Conservation (phyloP, 225 moss, liverwort and hornwort genomes). For the Lunularia cruciata region DNA sequence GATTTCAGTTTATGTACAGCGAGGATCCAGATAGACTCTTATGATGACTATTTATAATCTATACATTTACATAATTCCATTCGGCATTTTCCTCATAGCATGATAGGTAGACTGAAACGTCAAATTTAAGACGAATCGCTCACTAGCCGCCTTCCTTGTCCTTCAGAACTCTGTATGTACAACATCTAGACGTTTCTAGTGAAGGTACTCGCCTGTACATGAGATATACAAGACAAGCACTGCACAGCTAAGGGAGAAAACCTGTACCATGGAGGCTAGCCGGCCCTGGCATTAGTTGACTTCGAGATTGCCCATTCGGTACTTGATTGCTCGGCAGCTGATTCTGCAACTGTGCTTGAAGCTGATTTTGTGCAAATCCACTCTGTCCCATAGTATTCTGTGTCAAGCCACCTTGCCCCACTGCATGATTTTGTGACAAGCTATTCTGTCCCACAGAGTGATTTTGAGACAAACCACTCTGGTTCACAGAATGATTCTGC, state of each 20-base stretch:
- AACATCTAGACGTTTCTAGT: too few relatives aligned
- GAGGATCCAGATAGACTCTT: too few relatives aligned
- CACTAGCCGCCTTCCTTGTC: too few relatives aligned
- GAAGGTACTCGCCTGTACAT: too few relatives aligned
- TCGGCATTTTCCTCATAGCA: too few relatives aligned
- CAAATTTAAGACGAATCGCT: too few relatives aligned
- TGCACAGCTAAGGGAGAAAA: constrained; percentile 31
- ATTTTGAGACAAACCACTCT: constrained; percentile 45
- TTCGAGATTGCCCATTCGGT: constrained; percentile 35
- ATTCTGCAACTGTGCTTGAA: constrained; percentile 57
- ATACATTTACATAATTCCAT: too few relatives aligned
- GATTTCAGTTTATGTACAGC: too few relatives aligned
- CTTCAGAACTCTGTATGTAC: too few relatives aligned
- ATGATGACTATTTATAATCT: too few relatives aligned
- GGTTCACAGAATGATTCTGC: constrained; percentile 31
- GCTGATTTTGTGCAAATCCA: constrained; percentile 34
- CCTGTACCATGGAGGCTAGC: constrained; percentile 42
- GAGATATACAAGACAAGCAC: neutral
- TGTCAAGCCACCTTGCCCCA: constrained; percentile 42
- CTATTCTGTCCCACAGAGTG: constrained; percentile 24
- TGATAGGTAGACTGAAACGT: too few relatives aligned
- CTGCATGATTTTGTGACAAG: constrained; percentile 7
- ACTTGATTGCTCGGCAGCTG: constrained; percentile 55
- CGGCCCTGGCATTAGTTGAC: constrained; percentile 38
- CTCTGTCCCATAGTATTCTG: constrained; percentile 27